phyloP scores from a whole-genome alignment of 1,139 yeast genomes.

The Yueomyces sp. region DNA sequence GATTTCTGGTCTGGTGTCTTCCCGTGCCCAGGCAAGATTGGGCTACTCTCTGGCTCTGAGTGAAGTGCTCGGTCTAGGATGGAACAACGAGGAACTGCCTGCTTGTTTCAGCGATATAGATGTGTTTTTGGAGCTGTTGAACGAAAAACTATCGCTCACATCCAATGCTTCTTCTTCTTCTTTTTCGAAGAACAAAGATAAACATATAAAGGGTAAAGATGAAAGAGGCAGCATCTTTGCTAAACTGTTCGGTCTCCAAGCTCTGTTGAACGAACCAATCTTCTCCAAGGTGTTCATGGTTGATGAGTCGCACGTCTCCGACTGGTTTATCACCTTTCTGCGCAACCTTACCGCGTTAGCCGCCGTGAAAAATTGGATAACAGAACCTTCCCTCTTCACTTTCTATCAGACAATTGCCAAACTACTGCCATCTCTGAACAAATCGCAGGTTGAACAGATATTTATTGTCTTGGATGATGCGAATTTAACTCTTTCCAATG shows the following conservation, averaged over 20 bases:
- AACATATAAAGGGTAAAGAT: constrained; percentile 59
- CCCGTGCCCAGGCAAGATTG: constrained; percentile 71
- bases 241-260: constrained; percentile 71
- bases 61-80: constrained; percentile 46
- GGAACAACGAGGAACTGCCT: constrained; percentile 12
- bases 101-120: constrained; percentile 14
- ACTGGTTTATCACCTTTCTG: constrained; percentile 22
- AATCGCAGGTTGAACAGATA: constrained; percentile 20
- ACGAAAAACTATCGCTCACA: constrained; percentile 27
- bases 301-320: too few species aligned
- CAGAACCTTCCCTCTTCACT: constrained; percentile 70
- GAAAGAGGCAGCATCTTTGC: constrained; percentile 77
- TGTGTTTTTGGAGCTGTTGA: constrained; percentile 28
- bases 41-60: constrained; percentile 86
- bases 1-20: constrained; percentile 68
- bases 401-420: constrained; percentile 40
- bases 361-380: constrained; percentile 63
- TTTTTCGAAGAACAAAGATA: constrained; percentile 28
- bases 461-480: constrained; percentile 36
- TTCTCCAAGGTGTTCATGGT: constrained; percentile 25
- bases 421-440: constrained; percentile 18
- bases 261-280: constrained; percentile 44
- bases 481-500: constrained; percentile 55
- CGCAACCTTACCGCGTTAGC: constrained; percentile 47
- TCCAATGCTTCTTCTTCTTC: constrained; percentile 3